Evolutionary conservation across 768 basidiomycete species (phyloP).

Genomic region (Naganishia antarctica): DNA sequence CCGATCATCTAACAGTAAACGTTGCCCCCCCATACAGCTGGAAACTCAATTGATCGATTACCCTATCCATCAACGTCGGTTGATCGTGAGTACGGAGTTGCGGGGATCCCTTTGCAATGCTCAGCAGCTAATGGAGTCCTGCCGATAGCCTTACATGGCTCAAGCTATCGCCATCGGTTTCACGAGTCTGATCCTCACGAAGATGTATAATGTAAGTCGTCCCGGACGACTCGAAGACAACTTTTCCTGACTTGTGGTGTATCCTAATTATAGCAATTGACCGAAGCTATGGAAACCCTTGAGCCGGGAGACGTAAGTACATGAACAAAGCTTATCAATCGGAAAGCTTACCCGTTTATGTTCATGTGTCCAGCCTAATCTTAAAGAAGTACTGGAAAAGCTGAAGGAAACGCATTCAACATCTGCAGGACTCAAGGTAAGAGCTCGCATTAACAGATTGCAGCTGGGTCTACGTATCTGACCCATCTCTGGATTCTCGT

Average conservation of each 20-base stretch:
- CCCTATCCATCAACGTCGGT: conserved; percentile 50
- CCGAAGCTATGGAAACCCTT: conserved; percentile 46
- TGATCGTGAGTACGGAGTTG: conserved; percentile 39
- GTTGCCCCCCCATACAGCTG: too few relatives aligned
- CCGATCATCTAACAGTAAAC: too few relatives aligned
- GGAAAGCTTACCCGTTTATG: not conserved
- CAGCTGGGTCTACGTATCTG: too few relatives aligned
- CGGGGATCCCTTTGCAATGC: not conserved
- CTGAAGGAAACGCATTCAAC: conserved; percentile 54
- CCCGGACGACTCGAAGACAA: not conserved
- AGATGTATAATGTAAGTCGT: conserved; percentile 42
- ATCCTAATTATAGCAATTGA: conserved; percentile 38
- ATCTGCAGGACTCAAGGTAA: conserved; percentile 50
- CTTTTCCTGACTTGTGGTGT: not conserved
- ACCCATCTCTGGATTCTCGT: too few relatives aligned
- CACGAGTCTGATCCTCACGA: conserved; percentile 44
- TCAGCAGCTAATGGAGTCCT: not conserved
- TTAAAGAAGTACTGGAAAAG: conserved; percentile 50
- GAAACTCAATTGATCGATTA: conserved; percentile 53
- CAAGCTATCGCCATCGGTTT: conserved; percentile 50
- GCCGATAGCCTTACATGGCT: conserved; percentile 45
- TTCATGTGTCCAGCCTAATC: conserved; percentile 39
- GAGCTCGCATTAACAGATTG: too few relatives aligned
- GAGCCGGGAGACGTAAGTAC: conserved; percentile 45
- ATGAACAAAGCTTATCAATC: too few relatives aligned